Base-by-base conservation (phyloP, 192 early-diverging fungal species). In the Kappamyces sp. region DNA sequence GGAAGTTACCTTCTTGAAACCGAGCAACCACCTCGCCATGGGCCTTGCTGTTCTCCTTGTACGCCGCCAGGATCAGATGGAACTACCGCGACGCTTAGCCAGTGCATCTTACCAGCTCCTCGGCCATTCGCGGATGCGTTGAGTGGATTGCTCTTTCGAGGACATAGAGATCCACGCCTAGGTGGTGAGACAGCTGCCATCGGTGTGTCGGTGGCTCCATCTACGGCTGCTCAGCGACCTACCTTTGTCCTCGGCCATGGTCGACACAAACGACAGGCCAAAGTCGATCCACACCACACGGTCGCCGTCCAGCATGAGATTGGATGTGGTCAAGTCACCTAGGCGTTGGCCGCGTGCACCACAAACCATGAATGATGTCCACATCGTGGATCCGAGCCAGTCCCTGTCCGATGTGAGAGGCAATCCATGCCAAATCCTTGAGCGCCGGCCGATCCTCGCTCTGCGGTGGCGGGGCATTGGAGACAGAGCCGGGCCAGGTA, bases 81-180 rank as follows among this genome's bases (percentile, higher is more conserved):
- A 97, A 90, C 84, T 91, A 60, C 7, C n/a, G 66, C 55, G 47
- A 51, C 10, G 1, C 41, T 55, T 10, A 13, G 43, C 55, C 34
- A 42, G 35, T 39, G 12, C 47, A 50, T 36, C 66, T 58, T 79
- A 91, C 88, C 84, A 91, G 67, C 51, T 61, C 50, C 60, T 91
- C 85, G 10, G 89, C 83, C 36, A 89, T 54, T 79, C 38, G 10
- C 6, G 92, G 91, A 74, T 99, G 97, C 3, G 94, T 97, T 69
- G 92, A 94, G 4, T 78, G 64, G 60, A 99, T 86, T 1, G 94
- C 89, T 15, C 91, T 73, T 68, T 99, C 94, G 15, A 99, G 82
- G n/a, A 99, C 97, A 75, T 99, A 99, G 46, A 99, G 78, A 76
- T 99, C 97, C 1, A 99, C 97, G 2, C 90, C 23, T 23, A 23